These are phyloP conservation scores for Cenchrus purpureus DNA, from an alignment of 176 grass and related monocot genomes.

Conservation along the genomic window DNA sequence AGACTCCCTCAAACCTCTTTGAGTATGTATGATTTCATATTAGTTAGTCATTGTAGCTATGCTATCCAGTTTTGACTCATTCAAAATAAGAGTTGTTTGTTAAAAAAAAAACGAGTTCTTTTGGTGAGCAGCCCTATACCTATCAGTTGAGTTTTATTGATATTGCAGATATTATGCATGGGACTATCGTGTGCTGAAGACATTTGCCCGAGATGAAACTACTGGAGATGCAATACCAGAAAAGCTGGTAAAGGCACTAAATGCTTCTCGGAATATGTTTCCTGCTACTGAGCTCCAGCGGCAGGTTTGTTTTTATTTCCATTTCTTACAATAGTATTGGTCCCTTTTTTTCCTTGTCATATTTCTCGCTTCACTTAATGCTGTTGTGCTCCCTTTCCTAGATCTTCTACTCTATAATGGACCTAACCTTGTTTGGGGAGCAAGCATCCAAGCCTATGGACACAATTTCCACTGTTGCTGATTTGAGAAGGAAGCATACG, in stretches of 20 bases:
- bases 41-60: slow-evolving; percentile 23
- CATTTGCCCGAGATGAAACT: slow-evolving; percentile 85
- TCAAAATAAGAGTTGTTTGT: background rate
- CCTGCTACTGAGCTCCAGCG: slow-evolving; percentile 83
- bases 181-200: slow-evolving; percentile 91
- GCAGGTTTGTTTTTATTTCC: slow-evolving; percentile 56
- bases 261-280: slow-evolving; percentile 84
- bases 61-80: slow-evolving; percentile 28
- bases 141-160: slow-evolving; percentile 17
- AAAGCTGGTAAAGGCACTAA: slow-evolving; percentile 78
- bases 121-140: slow-evolving; percentile 19
- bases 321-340: slow-evolving; percentile 7
- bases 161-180: slow-evolving; percentile 84
- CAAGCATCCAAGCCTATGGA: slow-evolving; percentile 66
- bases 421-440: slow-evolving; percentile 85
- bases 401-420: slow-evolving; percentile 97
- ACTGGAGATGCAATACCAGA: slow-evolving; percentile 85
- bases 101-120: background rate
- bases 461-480: slow-evolving; percentile 70
- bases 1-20: slow-evolving; percentile 94
- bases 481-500: slow-evolving; percentile 82
- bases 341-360: slow-evolving; percentile 16
- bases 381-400: slow-evolving; percentile 20
- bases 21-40: slow-evolving; percentile 57
- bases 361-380: slow-evolving; percentile 30